Evolutionary conservation across 2,329 filamentous ascomycete species (phyloP).

Genomic region (Blastomyces silverae): DNA sequence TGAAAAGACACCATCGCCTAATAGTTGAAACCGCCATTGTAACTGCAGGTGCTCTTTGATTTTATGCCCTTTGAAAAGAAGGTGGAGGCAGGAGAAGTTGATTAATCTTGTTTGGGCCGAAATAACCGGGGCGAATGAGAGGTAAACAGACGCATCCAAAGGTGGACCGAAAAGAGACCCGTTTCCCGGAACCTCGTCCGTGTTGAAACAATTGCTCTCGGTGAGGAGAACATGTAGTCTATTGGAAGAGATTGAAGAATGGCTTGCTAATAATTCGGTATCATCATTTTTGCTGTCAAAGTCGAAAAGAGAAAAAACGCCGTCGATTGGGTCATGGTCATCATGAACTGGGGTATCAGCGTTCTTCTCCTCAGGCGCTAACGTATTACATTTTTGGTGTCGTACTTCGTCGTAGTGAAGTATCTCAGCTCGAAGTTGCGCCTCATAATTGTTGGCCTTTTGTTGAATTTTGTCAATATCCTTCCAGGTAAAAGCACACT

Average conservation of each 20-base stretch:
- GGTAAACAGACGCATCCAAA: slow-evolving; percentile 49
- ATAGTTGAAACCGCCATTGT: slow-evolving; percentile 72
- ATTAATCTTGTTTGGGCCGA: slow-evolving; percentile 67
- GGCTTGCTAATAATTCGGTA: slow-evolving; percentile 3
- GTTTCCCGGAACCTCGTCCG: slow-evolving; percentile 19
- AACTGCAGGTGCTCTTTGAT: slow-evolving; percentile 65
- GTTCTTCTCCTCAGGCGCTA: neutral
- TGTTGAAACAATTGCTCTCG: slow-evolving; percentile 23
- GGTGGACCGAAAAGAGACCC: slow-evolving; percentile 33
- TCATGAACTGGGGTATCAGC: neutral
- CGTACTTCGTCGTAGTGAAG: slow-evolving; percentile 30
- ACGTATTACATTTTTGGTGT: slow-evolving; percentile 2
- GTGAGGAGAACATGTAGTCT: slow-evolving; percentile 29
- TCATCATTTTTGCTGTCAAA: slow-evolving; percentile 28
- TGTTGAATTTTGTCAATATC: slow-evolving; percentile 58
- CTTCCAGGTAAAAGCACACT: slow-evolving; percentile 67
- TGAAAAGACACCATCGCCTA: slow-evolving; percentile 79
- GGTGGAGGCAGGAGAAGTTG: slow-evolving; percentile 65
- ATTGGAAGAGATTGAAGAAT: slow-evolving; percentile 25
- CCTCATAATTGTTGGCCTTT: slow-evolving; percentile 46
- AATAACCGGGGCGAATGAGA: slow-evolving; percentile 71
- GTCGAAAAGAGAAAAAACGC: slow-evolving; percentile 34
- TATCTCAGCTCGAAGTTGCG: slow-evolving; percentile 34
- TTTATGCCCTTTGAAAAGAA: slow-evolving; percentile 69
- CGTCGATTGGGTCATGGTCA: slow-evolving; percentile 15